Evolutionary conservation across 2,329 filamentous ascomycete genomes (phyloP).

Genomic region (Simplicillium aogashimaense): DNA sequence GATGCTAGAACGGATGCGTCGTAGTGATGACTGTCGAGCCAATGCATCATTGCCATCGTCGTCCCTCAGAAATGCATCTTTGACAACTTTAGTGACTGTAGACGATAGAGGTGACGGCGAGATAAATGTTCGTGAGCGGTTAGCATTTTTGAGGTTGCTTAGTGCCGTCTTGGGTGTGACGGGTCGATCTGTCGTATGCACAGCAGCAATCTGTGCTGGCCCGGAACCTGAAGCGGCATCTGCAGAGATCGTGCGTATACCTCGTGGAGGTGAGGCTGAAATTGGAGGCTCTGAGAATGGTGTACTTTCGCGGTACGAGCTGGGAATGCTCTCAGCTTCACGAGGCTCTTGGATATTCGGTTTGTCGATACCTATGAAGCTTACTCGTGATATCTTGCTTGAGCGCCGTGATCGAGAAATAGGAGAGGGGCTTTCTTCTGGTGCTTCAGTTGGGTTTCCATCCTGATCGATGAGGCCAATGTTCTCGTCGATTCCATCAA

Average conservation of each 20-base stretch:
- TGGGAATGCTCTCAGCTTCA: not conserved
- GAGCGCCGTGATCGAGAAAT: constrained; percentile 33
- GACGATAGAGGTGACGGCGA: constrained; percentile 51
- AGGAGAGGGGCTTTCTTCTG: constrained; percentile 15
- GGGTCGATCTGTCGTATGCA: constrained; percentile 14
- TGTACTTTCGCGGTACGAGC: constrained; percentile 2
- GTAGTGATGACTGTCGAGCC: constrained; percentile 31
- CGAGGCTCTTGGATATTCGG: constrained; percentile 19
- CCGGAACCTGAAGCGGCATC: constrained; percentile 14
- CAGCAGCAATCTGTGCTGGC: constrained; percentile 8
- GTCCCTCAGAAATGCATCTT: constrained; percentile 41
- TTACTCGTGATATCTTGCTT: constrained; percentile 35
- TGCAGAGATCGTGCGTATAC: constrained; percentile 25
- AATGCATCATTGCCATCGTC: constrained; percentile 23
- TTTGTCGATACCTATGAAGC: constrained; percentile 21
- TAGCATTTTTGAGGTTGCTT: constrained; percentile 18
- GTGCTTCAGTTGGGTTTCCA: constrained; percentile 8
- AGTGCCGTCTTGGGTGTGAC: constrained; percentile 17
- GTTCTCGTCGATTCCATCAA: constrained; percentile 52
- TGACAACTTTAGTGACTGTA: constrained; percentile 47
- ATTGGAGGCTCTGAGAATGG: constrained; percentile 6
- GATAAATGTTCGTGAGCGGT: constrained; percentile 37
- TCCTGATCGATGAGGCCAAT: constrained; percentile 49
- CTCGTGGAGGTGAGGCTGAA: constrained; percentile 17
- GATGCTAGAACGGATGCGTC: constrained; percentile 38